These are phyloP conservation scores for Medicago ruthenica DNA, from an alignment of 306 rosid species.

Conservation along the genomic window DNA sequence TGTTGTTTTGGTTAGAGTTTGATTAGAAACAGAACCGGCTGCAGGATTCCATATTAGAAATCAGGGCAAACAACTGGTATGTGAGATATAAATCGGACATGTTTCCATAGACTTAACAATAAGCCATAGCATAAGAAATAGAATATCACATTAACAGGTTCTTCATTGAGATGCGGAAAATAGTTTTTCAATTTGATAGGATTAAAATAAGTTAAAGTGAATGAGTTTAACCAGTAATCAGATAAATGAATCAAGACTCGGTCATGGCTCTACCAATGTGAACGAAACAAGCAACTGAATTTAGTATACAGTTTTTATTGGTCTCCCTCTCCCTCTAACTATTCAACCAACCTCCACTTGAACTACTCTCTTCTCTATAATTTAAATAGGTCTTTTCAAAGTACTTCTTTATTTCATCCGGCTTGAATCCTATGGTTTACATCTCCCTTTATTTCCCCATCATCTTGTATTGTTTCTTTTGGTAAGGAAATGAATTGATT, in stretches of 20 bases:
- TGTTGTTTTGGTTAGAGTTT: slow-evolving; percentile 4
- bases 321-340: not conserved
- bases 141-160: not conserved
- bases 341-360: not conserved
- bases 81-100: slow-evolving; percentile 6
- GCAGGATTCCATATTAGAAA: slow-evolving; percentile 30
- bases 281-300: not conserved
- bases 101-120: slow-evolving; percentile 20
- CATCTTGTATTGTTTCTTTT: not conserved
- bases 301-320: not conserved
- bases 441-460: not conserved
- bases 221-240: not conserved
- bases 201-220: not conserved
- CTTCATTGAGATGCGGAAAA: not conserved
- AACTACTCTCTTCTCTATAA: not conserved
- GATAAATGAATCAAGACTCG: not conserved
- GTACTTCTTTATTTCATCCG: not conserved
- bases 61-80: slow-evolving; percentile 4
- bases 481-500: not conserved
- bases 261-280: not conserved
- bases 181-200: not conserved
- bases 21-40: slow-evolving; percentile 1
- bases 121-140: not conserved
- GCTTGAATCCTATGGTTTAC: not conserved
- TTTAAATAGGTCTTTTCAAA: not conserved